Percentiles rank a stretch among this genome's conserved stretches.
phyloP scores from a whole-genome alignment of 2,329 filamentous ascomycete genomes.

The Stachybotrys chartarum region DNA sequence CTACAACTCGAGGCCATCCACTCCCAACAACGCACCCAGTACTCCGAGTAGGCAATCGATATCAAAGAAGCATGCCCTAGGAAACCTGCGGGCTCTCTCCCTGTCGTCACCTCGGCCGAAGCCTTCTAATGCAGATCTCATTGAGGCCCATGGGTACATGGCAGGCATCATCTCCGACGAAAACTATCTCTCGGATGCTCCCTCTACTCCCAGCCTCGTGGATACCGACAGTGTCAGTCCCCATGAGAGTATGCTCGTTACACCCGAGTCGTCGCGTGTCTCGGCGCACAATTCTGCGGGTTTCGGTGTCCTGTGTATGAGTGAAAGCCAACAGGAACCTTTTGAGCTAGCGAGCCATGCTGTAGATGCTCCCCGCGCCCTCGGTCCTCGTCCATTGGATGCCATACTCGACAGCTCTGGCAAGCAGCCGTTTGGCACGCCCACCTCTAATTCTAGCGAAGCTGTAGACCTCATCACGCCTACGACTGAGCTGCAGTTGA shows the following conservation, averaged over 20 bases:
- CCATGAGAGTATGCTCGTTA: conserved; percentile 17
- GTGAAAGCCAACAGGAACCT: conserved; percentile 7
- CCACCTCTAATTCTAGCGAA: neutral
- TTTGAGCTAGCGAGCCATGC: neutral
- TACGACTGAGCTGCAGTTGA: neutral
- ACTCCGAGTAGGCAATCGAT: conserved; percentile 14
- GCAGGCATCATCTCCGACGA: conserved; percentile 10
- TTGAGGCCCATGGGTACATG: conserved; percentile 11
- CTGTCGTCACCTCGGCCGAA: conserved; percentile 2
- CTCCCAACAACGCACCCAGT: conserved; percentile 12
- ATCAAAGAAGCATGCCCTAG: conserved; percentile 12
- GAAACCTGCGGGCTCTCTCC: conserved; percentile 11
- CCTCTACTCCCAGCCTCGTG: conserved; percentile 19
- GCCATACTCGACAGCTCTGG: neutral
- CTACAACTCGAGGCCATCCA: conserved; percentile 10
- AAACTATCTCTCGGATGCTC: conserved; percentile 19
- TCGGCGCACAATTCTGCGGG: conserved; percentile 15
- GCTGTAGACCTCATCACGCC: neutral
- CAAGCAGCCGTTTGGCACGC: neutral
- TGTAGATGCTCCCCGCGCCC: neutral
- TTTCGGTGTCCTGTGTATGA: conserved; percentile 16
- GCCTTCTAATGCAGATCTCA: neutral
- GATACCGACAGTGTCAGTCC: conserved; percentile 22
- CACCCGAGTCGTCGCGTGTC: conserved; percentile 12
- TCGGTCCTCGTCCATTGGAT: neutral